Evolutionary conservation across 352 stramenopile species (phyloP).

Genomic region (Chrysophaeum taylorii): DNA sequence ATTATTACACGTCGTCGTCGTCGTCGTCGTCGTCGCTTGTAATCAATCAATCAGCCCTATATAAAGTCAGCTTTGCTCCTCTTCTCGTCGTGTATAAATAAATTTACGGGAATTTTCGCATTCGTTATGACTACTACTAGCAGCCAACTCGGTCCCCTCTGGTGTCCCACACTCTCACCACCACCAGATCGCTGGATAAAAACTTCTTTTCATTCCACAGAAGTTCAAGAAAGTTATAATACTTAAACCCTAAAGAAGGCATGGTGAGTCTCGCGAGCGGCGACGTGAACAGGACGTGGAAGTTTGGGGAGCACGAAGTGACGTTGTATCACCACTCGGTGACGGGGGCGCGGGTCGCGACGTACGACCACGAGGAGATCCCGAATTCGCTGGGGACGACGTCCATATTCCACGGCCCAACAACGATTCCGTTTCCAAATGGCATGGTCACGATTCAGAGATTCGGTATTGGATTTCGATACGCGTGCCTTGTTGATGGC

Average conservation of each 20-base stretch:
- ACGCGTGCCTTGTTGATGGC: background rate
- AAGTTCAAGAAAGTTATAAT: too few species aligned
- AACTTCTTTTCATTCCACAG: too few species aligned
- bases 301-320: background rate
- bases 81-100: too few species aligned
- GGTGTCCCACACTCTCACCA: too few species aligned
- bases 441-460: background rate
- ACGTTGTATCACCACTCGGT: background rate
- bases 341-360: background rate
- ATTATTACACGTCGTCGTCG: too few species aligned
- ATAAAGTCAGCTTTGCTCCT: too few species aligned
- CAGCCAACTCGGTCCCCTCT: too few species aligned
- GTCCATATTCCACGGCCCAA: background rate
- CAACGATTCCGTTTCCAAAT: background rate
- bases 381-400: background rate
- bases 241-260: background rate
- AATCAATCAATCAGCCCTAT: too few species aligned
- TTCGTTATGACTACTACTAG: too few species aligned
- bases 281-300: slow-evolving; percentile 7
- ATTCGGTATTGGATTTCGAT: background rate
- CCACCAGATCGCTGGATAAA: too few species aligned
- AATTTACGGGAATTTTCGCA: too few species aligned
- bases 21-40: too few species aligned
- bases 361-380: slow-evolving; percentile 8
- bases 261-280: slow-evolving; percentile 1